Evolutionary conservation across 1,284 basidiomycete species (phyloP), one percentile per base, ranked within the genome.

Genomic region (Trichosporon ovoides): DNA sequence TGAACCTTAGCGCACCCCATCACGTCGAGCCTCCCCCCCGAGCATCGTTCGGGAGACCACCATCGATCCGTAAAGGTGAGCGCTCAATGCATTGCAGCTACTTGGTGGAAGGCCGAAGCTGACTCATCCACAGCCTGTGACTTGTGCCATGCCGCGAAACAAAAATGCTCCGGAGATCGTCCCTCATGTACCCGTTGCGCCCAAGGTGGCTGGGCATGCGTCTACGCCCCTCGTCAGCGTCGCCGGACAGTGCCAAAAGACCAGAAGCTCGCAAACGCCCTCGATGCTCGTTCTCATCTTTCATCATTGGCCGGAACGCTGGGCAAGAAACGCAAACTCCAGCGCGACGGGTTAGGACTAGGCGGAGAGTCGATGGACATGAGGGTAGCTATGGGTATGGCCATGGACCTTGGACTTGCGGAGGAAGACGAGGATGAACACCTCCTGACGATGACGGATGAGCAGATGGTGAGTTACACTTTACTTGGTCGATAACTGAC

Each of bases 141-240:
- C 58, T 56, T 74, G 33, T 77, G 75, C 54, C 75, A 77, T 55
- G 68, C 69, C 12, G 73, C 74, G 7, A 77, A 76, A 55, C 75
- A 76, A 68, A 76, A 75, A 68, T 78, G 76, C 55, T 76, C 75
- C 12, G 73, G 73, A 28, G 74, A 78, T 33, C 65, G 73, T 11
- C 76, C 76, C 2, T 66, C 67, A 12, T 78, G 76, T 57, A 70
- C 71, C 3, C 69, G 76, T 3, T 78, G 76, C 55, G 64, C 67
- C 2, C 68, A 71, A n/a, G 74, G 74, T 13, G 70, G 71, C 24
- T 77, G 76, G 76, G 58, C 66, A 31, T 77, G 76, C 57, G 60
- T 68, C 51, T 77, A 77, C 55, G 74, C 76, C 0, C 73, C 75
- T 10, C 72, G 76, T 12, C 73, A 75, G 60, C 72, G 76, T 19